These are phyloP conservation scores for Echria macrotheca DNA, from an alignment of 495 filamentous ascomycete genomes.

Conservation along the genomic window DNA sequence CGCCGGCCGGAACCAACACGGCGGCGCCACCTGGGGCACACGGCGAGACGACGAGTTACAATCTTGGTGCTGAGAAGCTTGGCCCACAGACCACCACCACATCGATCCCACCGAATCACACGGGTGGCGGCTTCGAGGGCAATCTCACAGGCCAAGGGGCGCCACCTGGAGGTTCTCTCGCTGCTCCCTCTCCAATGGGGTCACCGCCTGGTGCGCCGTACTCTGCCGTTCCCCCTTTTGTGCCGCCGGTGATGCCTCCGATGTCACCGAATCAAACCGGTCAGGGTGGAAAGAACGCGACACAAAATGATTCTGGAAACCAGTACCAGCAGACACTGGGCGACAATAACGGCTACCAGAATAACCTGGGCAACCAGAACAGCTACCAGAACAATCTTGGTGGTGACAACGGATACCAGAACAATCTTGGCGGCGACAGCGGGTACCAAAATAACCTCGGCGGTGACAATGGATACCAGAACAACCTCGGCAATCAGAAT, in stretches of 20 bases:
- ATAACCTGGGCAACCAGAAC: neutral
- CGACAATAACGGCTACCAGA: neutral
- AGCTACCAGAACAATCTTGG: neutral
- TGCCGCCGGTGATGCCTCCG: neutral
- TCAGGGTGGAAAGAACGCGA: neutral
- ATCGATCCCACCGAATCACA: constrained; percentile 8
- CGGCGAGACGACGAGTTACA: constrained; percentile 1
- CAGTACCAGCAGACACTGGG: constrained; percentile 6
- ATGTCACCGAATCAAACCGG: neutral
- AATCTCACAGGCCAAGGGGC: neutral
- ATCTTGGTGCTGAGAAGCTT: constrained; percentile 14
- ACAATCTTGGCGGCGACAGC: too few relatives aligned
- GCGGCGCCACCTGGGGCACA: constrained; percentile 2
- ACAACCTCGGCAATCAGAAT: too few relatives aligned
- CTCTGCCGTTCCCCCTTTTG: neutral
- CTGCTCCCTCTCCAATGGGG: neutral
- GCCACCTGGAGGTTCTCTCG: neutral
- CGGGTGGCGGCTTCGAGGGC: neutral
- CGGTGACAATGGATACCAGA: too few relatives aligned
- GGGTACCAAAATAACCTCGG: too few relatives aligned
- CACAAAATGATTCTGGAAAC: neutral
- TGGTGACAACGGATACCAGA: neutral
- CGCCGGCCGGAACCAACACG: neutral
- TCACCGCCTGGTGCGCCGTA: neutral
- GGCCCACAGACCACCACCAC: neutral